Conservation (phyloP, 108 stramenopile species). For the Skeletonema grethae region DNA sequence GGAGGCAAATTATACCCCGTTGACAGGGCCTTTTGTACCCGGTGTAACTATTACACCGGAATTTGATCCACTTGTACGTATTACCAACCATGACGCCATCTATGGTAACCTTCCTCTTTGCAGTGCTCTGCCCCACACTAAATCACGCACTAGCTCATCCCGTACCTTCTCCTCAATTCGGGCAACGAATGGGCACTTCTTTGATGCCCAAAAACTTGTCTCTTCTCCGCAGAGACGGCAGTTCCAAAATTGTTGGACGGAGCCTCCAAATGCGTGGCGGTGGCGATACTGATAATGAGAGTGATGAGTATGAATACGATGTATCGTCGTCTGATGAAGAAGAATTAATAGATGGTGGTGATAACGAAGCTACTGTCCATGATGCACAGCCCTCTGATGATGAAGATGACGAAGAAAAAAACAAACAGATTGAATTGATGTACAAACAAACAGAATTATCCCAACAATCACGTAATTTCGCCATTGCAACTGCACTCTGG, state of each 20-base stretch:
- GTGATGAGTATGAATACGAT: background rate
- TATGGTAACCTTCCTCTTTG: background rate
- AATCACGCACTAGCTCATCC: background rate
- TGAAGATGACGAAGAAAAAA: background rate
- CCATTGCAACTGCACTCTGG: conserved; percentile 37
- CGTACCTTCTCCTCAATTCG: background rate
- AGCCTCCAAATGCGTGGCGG: background rate
- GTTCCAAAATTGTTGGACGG: background rate
- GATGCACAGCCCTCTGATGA: background rate
- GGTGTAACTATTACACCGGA: no score
- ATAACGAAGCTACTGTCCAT: background rate
- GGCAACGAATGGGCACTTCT: background rate
- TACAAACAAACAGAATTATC: background rate
- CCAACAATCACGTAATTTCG: conserved; percentile 33
- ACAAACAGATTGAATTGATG: background rate
- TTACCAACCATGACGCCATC: background rate
- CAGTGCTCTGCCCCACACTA: background rate
- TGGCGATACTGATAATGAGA: background rate
- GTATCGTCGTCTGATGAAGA: background rate
- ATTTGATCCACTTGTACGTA: no score
- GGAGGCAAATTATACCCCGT: no score
- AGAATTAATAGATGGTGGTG: background rate
- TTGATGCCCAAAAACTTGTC: background rate
- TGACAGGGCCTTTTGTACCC: no score
- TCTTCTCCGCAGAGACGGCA: no score